A percentile compares a stretch with the other conserved stretches of the same genome.
These are phyloP conservation scores for Eremochloa ophiuroides DNA, from an alignment of 176 grass and related monocot species.

Conservation along the genomic window DNA sequence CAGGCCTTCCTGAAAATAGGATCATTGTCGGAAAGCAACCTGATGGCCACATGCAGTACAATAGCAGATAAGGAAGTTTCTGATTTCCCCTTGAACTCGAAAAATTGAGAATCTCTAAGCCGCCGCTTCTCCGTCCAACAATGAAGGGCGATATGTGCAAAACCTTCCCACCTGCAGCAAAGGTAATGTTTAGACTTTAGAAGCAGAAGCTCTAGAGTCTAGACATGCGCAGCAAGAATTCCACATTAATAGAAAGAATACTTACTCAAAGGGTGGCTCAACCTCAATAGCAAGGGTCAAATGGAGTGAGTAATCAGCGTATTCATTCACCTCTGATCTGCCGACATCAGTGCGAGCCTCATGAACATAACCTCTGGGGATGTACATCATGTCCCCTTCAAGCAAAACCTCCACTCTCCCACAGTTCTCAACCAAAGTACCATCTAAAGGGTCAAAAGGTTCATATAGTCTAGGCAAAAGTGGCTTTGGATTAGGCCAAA, in stretches of 20 bases:
- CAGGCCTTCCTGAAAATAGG: conserved; percentile 65
- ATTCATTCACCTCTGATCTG: conserved; percentile 4
- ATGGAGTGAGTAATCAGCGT: conserved; percentile 52
- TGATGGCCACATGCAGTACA: conserved; percentile 72
- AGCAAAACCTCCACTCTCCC: conserved; percentile 41
- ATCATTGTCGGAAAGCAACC: conserved; percentile 34
- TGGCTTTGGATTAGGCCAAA: conserved; percentile 49
- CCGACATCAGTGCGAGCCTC: conserved; percentile 52
- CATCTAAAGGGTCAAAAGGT: conserved; percentile 46
- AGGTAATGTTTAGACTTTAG: conserved; percentile 5
- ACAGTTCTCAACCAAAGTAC: conserved; percentile 21
- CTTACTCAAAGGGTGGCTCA: conserved; percentile 88
- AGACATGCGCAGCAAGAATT: not conserved
- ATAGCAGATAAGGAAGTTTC: conserved; percentile 35
- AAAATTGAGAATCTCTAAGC: not conserved
- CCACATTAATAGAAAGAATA: conserved; percentile 6
- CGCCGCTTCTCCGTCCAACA: conserved; percentile 55
- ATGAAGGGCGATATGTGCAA: conserved; percentile 70
- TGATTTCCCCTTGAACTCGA: not conserved
- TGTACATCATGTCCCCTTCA: conserved; percentile 81
- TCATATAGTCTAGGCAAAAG: conserved; percentile 82
- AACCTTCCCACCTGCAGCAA: conserved; percentile 86
- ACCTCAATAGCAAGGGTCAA: conserved; percentile 91
- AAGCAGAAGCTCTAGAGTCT: not conserved
- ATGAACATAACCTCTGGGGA: conserved; percentile 84